phyloP scores from a whole-genome alignment of 106 monocot genomes.

The Amphibolis antarctica region DNA sequence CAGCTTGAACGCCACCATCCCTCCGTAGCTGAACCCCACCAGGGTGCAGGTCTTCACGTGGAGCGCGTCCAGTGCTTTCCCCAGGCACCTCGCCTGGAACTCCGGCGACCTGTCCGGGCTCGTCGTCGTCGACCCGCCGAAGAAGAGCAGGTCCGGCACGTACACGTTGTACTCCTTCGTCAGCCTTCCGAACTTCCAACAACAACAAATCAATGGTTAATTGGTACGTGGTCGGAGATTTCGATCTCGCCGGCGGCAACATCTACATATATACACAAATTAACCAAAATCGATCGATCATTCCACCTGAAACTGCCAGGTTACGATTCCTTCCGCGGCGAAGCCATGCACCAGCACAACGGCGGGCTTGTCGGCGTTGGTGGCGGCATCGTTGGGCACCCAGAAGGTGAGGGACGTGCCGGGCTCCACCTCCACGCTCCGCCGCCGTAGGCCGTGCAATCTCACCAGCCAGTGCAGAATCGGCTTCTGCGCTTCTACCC shows the following conservation, averaged over 20 bases:
- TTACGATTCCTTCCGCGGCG: slow-evolving; percentile 72
- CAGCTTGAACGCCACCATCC: slow-evolving; percentile 88
- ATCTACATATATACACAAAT: neutral
- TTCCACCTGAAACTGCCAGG: slow-evolving; percentile 69
- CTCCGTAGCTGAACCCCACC: slow-evolving; percentile 95
- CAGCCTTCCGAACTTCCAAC: slow-evolving; percentile 22
- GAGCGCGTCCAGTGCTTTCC: slow-evolving; percentile 30
- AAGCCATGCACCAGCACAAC: slow-evolving; percentile 88
- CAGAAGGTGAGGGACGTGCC: slow-evolving; percentile 71
- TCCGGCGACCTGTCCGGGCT: slow-evolving; percentile 46
- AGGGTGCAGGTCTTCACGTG: slow-evolving; percentile 53
- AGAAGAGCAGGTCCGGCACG: slow-evolving; percentile 86
- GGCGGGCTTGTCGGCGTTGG: slow-evolving; percentile 42
- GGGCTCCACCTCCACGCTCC: slow-evolving; percentile 43
- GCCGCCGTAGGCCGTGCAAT: slow-evolving; percentile 51
- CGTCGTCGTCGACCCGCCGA: slow-evolving; percentile 42
- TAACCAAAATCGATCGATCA: neutral
- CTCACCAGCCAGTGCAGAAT: slow-evolving; percentile 43
- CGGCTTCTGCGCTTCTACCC: slow-evolving; percentile 55
- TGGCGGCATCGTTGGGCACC: slow-evolving; percentile 63
- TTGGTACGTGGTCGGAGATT: no score
- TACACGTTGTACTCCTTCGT: slow-evolving; percentile 45
- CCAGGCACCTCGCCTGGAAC: slow-evolving; percentile 73
- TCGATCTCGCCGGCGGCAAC: no score
- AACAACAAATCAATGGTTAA: no score